Base-by-base conservation (phyloP, 2,329 filamentous ascomycete genomes). In the Fusarium camptoceras region DNA sequence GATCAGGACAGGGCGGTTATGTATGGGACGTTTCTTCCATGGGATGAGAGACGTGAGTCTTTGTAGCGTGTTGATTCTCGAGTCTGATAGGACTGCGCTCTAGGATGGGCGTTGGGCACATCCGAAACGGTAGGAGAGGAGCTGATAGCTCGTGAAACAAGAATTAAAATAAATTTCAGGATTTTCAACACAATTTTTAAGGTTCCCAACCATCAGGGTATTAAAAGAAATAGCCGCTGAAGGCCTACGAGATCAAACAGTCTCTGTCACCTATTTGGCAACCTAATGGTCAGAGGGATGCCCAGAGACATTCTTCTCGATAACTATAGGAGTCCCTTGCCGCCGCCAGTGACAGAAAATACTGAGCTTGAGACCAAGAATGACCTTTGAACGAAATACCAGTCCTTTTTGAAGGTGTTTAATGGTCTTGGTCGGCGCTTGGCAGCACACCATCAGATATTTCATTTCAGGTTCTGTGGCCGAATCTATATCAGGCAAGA, bases 11-110 rank as follows among this genome's bases (percentile, higher is more conserved):
- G 60, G 37, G 50, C 44, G 10, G 25, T 65, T 18, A 44, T 64
- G 30, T 75, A 75, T 27, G 73, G 73, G 12, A 75, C 73, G 2
- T 71, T 75, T 50, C 58, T 64, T 25, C 55, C 67, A 6, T 68
- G 67, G 68, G 15, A 47, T 14, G 68, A 59, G 15, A 46, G 68
- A 14, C 31, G 55, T 5, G 55, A 58, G 20, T 71, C 50, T 34
- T 12, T 71, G 9, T 71, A 48, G 68, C 6, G 18, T 37, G 34
- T 37, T n/a, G 34, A n/a, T 18, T 37, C 34, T 37, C 18, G 34
- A 37, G 34, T 37, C 18, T 37, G 34, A 37, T 37, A 37, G 34
- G 18, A 12, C 34, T 37, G 18, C 18, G 10, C 18, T 37, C 30
- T n/a, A 37, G 3, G 18, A 37, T n/a, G 10, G 34, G 18, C n/a